Percentiles rank a stretch among this genome's conserved stretches.
Evolutionary conservation across 2,329 filamentous ascomycete species (phyloP).

Genomic region (Madurella mycetomatis): DNA sequence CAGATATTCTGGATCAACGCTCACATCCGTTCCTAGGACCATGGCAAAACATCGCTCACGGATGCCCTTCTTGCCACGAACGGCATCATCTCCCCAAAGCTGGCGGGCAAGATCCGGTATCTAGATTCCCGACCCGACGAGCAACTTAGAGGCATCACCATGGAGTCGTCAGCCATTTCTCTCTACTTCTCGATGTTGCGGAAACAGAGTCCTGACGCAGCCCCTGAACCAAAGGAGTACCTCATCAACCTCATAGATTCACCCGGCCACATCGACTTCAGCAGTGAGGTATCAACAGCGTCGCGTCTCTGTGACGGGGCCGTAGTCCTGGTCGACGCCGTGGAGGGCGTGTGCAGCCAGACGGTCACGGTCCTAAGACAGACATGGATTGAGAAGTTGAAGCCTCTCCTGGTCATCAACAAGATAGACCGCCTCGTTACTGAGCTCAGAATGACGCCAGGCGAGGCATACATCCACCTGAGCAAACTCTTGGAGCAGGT

Average conservation of each 20-base stretch:
- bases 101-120: conserved; percentile 96
- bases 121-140: conserved; percentile 95
- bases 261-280: conserved; percentile 97
- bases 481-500: conserved; percentile 90
- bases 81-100: conserved; percentile 96
- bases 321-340: conserved; percentile 89
- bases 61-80: conserved; percentile 96
- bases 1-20: not conserved
- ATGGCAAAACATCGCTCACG: conserved; percentile 96
- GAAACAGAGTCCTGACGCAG: conserved; percentile 61
- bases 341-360: conserved; percentile 97
- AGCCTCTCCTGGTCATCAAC: conserved; percentile 92
- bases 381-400: conserved; percentile 92
- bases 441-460: conserved; percentile 88
- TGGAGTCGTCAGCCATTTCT: conserved; percentile 98
- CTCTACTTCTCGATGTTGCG: conserved; percentile 90
- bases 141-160: conserved; percentile 95
- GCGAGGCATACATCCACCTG: conserved; percentile 84
- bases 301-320: conserved; percentile 93
- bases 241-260: conserved; percentile 97
- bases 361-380: conserved; percentile 95
- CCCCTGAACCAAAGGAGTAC: conserved; percentile 77
- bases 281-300: conserved; percentile 94
- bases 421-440: conserved; percentile 95
- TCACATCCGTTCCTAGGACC: conserved; percentile 49